Evolutionary conservation across 1,139 yeast genomes (phyloP).

Genomic region (Debaryomyces udenii): DNA sequence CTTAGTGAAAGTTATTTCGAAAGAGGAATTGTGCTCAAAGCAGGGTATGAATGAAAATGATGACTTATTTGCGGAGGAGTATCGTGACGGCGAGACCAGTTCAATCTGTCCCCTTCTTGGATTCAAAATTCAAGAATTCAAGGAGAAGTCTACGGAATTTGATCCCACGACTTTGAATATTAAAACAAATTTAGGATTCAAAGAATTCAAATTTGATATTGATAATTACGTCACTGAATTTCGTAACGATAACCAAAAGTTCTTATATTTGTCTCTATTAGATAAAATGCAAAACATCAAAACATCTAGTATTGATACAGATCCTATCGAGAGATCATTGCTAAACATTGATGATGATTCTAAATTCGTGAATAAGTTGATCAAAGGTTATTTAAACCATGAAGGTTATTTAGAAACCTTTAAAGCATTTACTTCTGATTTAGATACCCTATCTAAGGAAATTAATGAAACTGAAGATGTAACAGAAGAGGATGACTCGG

Average conservation of each 20-base stretch:
- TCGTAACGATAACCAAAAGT: slow-evolving; percentile 32
- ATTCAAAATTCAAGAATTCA: slow-evolving; percentile 35
- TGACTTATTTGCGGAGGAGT: slow-evolving; percentile 28
- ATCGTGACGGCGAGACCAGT: slow-evolving; percentile 19
- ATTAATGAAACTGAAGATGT: slow-evolving; percentile 16
- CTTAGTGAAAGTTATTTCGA: slow-evolving; percentile 34
- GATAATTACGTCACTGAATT: slow-evolving; percentile 57
- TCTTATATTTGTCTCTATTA: slow-evolving; percentile 21
- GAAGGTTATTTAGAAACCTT: slow-evolving; percentile 74
- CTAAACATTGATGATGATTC: slow-evolving; percentile 33
- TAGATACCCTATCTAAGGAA: slow-evolving; percentile 42
- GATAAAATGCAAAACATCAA: slow-evolving; percentile 20
- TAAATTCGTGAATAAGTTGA: slow-evolving; percentile 53
- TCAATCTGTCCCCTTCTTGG: slow-evolving; percentile 48
- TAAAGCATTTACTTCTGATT: slow-evolving; percentile 53
- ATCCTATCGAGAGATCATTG: slow-evolving; percentile 24
- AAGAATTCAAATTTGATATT: slow-evolving; percentile 71
- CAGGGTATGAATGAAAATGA: slow-evolving; percentile 22
- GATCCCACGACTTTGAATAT: slow-evolving; percentile 30
- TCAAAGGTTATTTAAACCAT: slow-evolving; percentile 70
- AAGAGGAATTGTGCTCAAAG: slow-evolving; percentile 33
- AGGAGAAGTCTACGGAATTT: slow-evolving; percentile 2
- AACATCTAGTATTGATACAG: slow-evolving; percentile 15
- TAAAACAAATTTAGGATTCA: slow-evolving; percentile 73
- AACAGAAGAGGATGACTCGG: slow-evolving; percentile 13